Evolutionary conservation across 495 filamentous ascomycete genomes (phyloP), one percentile per base, ranked within the genome.

Genomic region (Penicillium waksmanii): DNA sequence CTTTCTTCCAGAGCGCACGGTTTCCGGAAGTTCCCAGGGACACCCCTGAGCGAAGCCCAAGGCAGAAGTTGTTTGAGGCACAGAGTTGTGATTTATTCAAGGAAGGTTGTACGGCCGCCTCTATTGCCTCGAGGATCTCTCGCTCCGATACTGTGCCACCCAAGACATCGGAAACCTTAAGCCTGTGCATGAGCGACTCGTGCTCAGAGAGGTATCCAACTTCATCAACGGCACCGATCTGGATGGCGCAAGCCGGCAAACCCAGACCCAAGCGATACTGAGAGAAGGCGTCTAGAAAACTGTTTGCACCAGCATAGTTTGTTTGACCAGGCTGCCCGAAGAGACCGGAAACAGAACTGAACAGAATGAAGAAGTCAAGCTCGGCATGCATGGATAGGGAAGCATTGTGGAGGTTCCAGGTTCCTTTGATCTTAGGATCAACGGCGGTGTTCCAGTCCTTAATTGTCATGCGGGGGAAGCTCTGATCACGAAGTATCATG

Each of bases 321-420:
- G 56, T 23, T 43, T 72, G 62, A 17, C 62, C 56, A 1, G 46
- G 13, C 3, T 36, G 31, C 19, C 77, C 80, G 9, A 72, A 50
- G 2, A 73, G 51, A 5, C 74, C 77, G 17, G 66, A 65, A 3
- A 76, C 56, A 5, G 76, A 78, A 13, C 71, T 73, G 44, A 77
- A 68, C 31, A 83, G 58, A 27, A 80, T 48, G 69, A 85, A 85
- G 68, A 85, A 85, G 60, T 82, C 80, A 5, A 82, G 68, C 1
- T 67, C 58, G 4, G 47, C 18, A 0, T 48, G n/a, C 5, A 19
- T 23, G 13, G 85, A 72, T 4, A 73, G 67, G 40, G n/a, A n/a
- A n/a, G n/a, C n/a, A n/a, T 82, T 71, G 68, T 89, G 84, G 33
- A 89, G 79, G 66, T 87, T 81, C 75, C 73, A 79, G 0, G 80